phyloP scores from a whole-genome alignment of 768 basidiomycete species.

The Gloeophyllum trabeum region DNA sequence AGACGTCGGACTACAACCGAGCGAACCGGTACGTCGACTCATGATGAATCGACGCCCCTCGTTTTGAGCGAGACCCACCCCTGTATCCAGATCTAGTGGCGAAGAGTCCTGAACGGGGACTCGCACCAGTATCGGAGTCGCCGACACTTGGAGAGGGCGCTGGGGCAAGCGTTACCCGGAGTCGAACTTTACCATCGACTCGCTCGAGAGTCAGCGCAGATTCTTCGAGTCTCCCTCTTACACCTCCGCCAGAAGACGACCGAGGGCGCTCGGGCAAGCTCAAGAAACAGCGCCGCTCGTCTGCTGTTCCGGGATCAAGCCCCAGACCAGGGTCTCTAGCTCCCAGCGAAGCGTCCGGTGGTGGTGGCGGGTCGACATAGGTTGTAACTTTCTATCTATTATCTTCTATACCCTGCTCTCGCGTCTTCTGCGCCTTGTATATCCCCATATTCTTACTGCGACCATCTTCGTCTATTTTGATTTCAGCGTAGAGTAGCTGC shows the following conservation, averaged over 20 bases:
- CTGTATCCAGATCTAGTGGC: conserved; percentile 3
- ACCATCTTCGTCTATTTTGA: too few species aligned
- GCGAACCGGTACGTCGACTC: not conserved
- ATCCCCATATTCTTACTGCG: too few species aligned
- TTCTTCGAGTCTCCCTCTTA: conserved; percentile 2
- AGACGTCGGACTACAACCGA: conserved; percentile 6
- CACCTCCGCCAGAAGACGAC: not conserved
- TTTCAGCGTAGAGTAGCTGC: too few species aligned
- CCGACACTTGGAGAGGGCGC: conserved; percentile 17
- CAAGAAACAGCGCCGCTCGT: not conserved
- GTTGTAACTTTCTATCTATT: too few species aligned
- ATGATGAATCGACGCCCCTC: not conserved
- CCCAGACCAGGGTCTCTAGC: too few species aligned
- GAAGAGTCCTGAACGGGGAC: conserved; percentile 16
- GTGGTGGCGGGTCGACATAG: too few species aligned
- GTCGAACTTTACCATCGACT: conserved; percentile 53
- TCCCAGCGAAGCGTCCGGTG: too few species aligned
- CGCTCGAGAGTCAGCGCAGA: conserved; percentile 12
- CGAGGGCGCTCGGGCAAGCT: not conserved
- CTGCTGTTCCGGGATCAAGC: not conserved
- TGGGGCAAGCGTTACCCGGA: conserved; percentile 35
- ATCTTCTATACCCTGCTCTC: too few species aligned
- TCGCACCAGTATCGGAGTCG: conserved; percentile 35
- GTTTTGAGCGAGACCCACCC: not conserved
- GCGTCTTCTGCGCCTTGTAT: too few species aligned